Evolutionary conservation across 148 eudicot genomes (phyloP).

Genomic region (Rhododendron simsii): DNA sequence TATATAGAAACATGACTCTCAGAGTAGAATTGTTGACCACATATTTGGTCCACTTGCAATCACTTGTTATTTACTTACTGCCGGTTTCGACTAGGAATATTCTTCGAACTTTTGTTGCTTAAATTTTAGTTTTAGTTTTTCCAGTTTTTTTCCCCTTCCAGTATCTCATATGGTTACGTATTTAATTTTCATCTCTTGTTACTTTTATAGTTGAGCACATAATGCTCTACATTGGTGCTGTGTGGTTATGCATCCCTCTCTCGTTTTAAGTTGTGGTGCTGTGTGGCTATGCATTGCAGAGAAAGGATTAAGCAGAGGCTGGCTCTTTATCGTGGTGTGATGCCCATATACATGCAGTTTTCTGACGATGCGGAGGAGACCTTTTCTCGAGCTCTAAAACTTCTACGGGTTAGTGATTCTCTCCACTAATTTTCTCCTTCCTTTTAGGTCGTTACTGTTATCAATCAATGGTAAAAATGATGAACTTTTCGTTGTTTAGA

Average conservation of each 20-base stretch:
- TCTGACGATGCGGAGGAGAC: slow-evolving; percentile 94
- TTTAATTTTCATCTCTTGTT: neutral
- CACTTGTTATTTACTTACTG: neutral
- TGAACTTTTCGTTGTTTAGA: slow-evolving; percentile 27
- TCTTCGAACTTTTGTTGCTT: neutral
- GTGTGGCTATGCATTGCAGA: slow-evolving; percentile 37
- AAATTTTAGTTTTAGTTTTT: neutral
- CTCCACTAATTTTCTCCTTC: neutral
- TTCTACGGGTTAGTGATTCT: slow-evolving; percentile 52
- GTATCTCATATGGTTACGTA: neutral
- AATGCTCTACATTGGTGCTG: neutral
- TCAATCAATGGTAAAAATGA: neutral
- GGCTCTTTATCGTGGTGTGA: slow-evolving; percentile 74
- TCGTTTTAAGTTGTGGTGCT: neutral
- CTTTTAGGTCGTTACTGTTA: neutral
- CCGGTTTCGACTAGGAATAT: neutral
- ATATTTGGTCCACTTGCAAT: neutral
- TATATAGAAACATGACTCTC: neutral
- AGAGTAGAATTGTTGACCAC: neutral
- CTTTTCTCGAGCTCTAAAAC: slow-evolving; percentile 71
- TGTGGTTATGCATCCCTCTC: slow-evolving; percentile 7
- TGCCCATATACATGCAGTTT: slow-evolving; percentile 88
- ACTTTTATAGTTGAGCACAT: neutral
- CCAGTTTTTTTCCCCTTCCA: neutral
- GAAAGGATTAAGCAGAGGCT: slow-evolving; percentile 83